Conservation (phyloP, 1,284 basidiomycete genomes). For the Ustilago cynodontis region DNA sequence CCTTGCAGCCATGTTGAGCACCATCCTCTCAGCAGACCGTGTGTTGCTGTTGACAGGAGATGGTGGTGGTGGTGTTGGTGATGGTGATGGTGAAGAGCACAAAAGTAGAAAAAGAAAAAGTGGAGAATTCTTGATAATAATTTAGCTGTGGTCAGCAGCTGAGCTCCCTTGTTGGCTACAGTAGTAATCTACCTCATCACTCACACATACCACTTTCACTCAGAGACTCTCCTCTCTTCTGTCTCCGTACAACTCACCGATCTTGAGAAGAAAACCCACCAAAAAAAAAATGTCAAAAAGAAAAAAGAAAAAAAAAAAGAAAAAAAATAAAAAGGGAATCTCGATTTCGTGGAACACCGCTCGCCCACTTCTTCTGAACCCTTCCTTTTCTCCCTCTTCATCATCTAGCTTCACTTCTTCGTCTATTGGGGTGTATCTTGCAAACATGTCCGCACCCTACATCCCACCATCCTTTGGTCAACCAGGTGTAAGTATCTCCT, state of each 20-base stretch:
- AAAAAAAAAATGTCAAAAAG: too few species aligned
- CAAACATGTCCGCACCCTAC: conserved; percentile 16
- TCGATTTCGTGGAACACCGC: background rate
- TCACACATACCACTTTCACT: background rate
- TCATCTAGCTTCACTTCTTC: background rate
- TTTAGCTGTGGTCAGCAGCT: conserved; percentile 4
- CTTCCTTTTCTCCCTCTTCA: background rate
- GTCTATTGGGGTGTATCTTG: background rate
- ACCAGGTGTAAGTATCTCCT: conserved; percentile 54
- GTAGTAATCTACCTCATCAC: background rate
- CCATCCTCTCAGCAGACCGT: conserved; percentile 14
- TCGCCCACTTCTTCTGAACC: conserved; percentile 1
- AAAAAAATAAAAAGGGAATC: background rate
- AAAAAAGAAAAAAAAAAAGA: background rate
- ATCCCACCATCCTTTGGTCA: conserved; percentile 51
- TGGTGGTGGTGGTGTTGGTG: background rate
- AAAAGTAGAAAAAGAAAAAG: background rate
- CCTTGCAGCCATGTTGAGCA: conserved; percentile 32
- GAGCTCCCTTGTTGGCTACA: too few species aligned
- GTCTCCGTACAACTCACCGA: background rate
- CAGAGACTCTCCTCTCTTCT: too few species aligned
- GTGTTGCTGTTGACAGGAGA: background rate
- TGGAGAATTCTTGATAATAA: background rate
- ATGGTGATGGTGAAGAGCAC: background rate
- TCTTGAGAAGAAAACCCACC: background rate